Conservation (phyloP, 148 eudicot species). For the Salicornia ramosissima region DNA sequence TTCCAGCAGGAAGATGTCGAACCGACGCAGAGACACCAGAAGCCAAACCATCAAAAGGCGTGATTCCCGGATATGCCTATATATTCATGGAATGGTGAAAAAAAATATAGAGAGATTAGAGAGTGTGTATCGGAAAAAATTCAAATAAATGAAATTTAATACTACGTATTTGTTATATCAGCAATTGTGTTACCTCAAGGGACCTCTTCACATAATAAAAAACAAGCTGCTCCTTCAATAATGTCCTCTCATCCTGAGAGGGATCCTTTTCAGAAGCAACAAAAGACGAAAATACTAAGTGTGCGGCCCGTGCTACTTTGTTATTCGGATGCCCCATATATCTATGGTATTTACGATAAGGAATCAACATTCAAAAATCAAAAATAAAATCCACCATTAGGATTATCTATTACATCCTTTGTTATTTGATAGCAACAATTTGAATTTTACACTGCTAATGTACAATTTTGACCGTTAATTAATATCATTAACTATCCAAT, state of each 20-base stretch:
- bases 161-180: no score
- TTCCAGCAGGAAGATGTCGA: conserved; percentile 90
- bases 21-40: conserved; percentile 84
- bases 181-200: conserved; percentile 54
- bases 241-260: conserved; percentile 48
- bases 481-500: no score
- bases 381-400: background rate
- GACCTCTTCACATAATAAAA: conserved; percentile 86
- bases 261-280: conserved; percentile 69
- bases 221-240: conserved; percentile 86
- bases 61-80: conserved; percentile 74
- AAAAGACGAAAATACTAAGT: conserved; percentile 69
- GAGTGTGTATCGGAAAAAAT: background rate
- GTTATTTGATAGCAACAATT: no score
- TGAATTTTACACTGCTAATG: no score
- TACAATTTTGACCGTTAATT: no score
- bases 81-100: conserved; percentile 10
- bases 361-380: conserved; percentile 22
- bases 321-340: conserved; percentile 81
- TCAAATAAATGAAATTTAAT: background rate
- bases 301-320: conserved; percentile 87
- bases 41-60: conserved; percentile 91
- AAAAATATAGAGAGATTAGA: background rate
- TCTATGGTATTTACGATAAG: conserved; percentile 47
- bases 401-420: background rate